phyloP scores from a whole-genome alignment of 805 yeast genomes.

The Candida hispaniensis region DNA sequence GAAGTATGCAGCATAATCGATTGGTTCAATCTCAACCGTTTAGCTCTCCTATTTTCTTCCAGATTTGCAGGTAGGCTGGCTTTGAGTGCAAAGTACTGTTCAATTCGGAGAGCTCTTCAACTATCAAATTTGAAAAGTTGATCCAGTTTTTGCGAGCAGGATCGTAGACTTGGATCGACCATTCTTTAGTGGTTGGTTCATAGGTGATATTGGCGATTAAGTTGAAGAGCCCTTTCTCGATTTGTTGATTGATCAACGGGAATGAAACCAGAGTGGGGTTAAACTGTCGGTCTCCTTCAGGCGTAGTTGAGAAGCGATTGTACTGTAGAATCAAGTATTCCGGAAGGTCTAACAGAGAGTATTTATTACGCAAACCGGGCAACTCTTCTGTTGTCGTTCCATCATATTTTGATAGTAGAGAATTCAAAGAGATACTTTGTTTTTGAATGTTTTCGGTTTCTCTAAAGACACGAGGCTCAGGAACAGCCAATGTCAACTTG shows the following conservation, averaged over 20 bases:
- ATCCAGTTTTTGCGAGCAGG: constrained; percentile 41
- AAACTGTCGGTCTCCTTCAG: constrained; percentile 28
- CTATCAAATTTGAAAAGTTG: constrained; percentile 43
- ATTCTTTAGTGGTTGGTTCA: constrained; percentile 30
- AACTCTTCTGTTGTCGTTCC: constrained; percentile 28
- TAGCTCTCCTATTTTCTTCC: constrained; percentile 34
- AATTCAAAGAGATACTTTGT: constrained; percentile 39
- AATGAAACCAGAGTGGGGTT: constrained; percentile 58
- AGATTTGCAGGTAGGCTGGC: constrained; percentile 56
- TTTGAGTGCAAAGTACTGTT: constrained; percentile 48
- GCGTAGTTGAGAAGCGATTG: constrained; percentile 39
- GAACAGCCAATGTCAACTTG: constrained; percentile 49
- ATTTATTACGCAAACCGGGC: constrained; percentile 31
- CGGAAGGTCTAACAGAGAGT: constrained; percentile 39
- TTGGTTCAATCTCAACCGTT: background rate
- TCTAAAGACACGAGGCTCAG: constrained; percentile 45
- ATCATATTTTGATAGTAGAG: constrained; percentile 34
- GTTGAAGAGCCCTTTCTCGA: too few relatives aligned
- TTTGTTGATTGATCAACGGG: constrained; percentile 34
- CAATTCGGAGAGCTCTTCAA: constrained; percentile 28
- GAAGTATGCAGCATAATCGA: background rate
- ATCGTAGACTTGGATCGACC: constrained; percentile 43
- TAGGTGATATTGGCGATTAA: constrained; percentile 41
- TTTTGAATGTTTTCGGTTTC: constrained; percentile 34
- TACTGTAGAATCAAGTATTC: constrained; percentile 44